These are phyloP conservation scores for Mycena latifolia DNA, from an alignment of 768 basidiomycete genomes.

Conservation along the genomic window DNA sequence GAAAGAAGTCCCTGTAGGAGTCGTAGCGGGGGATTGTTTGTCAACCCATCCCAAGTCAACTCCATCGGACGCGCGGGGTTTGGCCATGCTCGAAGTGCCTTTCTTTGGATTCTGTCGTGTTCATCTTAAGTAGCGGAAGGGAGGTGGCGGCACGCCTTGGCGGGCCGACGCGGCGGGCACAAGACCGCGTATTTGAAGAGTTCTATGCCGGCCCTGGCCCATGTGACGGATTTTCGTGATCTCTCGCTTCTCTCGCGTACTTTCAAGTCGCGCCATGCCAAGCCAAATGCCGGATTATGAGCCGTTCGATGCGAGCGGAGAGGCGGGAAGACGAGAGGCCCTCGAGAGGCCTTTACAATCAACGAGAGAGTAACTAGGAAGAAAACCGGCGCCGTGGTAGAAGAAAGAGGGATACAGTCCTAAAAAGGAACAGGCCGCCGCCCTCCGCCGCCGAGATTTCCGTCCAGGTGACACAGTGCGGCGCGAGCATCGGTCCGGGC, in stretches of 20 bases:
- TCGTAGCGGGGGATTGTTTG: conserved; percentile 41
- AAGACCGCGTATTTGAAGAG: conserved; percentile 22
- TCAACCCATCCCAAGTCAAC: conserved; percentile 51
- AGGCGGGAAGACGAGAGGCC: background rate
- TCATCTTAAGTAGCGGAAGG: conserved; percentile 18
- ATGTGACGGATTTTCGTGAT: background rate
- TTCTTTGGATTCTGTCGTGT: background rate
- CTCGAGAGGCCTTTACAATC: too few relatives aligned
- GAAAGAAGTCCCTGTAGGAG: conserved; percentile 51
- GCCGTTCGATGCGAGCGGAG: background rate
- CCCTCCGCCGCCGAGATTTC: background rate
- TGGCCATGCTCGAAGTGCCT: conserved; percentile 17
- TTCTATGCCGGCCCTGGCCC: too few relatives aligned
- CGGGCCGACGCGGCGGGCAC: conserved; percentile 28
- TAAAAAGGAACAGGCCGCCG: background rate
- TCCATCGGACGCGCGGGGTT: conserved; percentile 38
- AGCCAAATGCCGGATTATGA: background rate
- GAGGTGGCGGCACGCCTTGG: background rate
- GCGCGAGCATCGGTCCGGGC: conserved; percentile 2
- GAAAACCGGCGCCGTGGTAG: too few relatives aligned
- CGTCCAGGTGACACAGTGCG: conserved; percentile 11
- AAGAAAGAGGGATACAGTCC: too few relatives aligned
- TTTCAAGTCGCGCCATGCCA: background rate
- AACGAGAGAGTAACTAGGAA: too few relatives aligned
- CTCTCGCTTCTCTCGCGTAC: background rate